Percentiles rank a stretch among this genome's conserved stretches.
These are phyloP conservation scores for Edaphochlamys debaryana DNA, from an alignment of 139 green algal genomes.

Conservation along the genomic window DNA sequence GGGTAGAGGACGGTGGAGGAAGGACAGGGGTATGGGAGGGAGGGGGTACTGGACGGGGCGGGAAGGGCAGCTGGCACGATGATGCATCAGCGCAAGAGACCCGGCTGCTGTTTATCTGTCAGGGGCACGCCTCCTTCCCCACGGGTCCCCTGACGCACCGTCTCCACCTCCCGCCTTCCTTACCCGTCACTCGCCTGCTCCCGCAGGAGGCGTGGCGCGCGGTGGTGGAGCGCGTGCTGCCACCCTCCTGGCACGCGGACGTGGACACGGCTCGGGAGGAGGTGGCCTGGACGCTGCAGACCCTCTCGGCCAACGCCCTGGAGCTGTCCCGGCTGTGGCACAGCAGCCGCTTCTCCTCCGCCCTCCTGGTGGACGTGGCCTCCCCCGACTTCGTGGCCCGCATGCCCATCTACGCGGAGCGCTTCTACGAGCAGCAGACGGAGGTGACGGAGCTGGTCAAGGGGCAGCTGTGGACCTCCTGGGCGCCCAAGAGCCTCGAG, in stretches of 20 bases:
- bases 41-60: no score
- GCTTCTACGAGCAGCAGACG: constrained; percentile 6
- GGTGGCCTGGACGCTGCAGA: constrained; percentile 84
- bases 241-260: constrained; percentile 58
- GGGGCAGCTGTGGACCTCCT: constrained; percentile 74
- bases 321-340: constrained; percentile 76
- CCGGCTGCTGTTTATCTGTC: no score
- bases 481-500: constrained; percentile 76
- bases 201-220: constrained; percentile 13
- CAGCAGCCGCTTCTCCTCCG: constrained; percentile 50
- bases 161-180: no score
- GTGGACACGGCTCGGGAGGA: constrained; percentile 72
- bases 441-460: constrained; percentile 65
- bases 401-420: constrained; percentile 63
- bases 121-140: no score
- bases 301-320: constrained; percentile 73
- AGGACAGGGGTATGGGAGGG: no score
- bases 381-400: constrained; percentile 53
- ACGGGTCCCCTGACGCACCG: no score
- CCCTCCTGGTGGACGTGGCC: constrained; percentile 65
- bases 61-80: no score
- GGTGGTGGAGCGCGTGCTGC: constrained; percentile 54
- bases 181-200: no score
- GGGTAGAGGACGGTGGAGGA: no score
- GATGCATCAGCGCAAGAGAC: no score